A percentile compares a stretch with the other conserved stretches of the same genome.
These are phyloP conservation scores for Rossbeevera mucosa DNA, from an alignment of 768 basidiomycete genomes.

Conservation along the genomic window DNA sequence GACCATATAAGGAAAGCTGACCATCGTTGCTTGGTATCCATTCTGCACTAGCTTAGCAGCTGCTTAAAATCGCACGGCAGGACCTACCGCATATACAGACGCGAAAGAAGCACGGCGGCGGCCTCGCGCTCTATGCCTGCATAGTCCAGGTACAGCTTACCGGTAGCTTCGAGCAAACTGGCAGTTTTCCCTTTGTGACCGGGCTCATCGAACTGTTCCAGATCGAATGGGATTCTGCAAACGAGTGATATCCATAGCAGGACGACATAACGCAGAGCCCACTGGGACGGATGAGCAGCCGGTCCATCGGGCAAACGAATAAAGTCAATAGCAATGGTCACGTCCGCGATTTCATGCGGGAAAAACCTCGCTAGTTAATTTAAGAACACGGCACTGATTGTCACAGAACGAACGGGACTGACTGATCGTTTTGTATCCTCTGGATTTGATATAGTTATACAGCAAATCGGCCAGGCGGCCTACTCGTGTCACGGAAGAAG, in stretches of 20 bases:
- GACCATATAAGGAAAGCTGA: slow-evolving; percentile 51
- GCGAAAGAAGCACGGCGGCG: slow-evolving; percentile 75
- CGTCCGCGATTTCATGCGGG: slow-evolving; percentile 84
- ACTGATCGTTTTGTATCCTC: slow-evolving; percentile 92
- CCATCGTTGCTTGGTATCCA: slow-evolving; percentile 52
- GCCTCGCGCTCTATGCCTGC: slow-evolving; percentile 85
- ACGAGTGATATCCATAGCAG: slow-evolving; percentile 94
- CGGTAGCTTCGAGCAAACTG: slow-evolving; percentile 50
- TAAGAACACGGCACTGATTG: slow-evolving; percentile 13
- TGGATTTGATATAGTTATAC: slow-evolving; percentile 79
- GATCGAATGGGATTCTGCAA: slow-evolving; percentile 89
- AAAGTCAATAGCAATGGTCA: slow-evolving; percentile 69
- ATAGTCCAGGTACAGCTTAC: slow-evolving; percentile 51
- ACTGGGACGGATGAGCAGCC: slow-evolving; percentile 44
- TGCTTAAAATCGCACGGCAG: neutral
- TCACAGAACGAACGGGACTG: slow-evolving; percentile 26
- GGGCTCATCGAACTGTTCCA: slow-evolving; percentile 76
- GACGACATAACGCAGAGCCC: slow-evolving; percentile 80
- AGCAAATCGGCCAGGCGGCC: slow-evolving; percentile 56
- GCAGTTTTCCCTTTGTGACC: slow-evolving; percentile 53
- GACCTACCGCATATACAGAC: slow-evolving; percentile 72
- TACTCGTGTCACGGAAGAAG: slow-evolving; percentile 38
- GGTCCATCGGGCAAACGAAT: slow-evolving; percentile 47
- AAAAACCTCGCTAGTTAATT: slow-evolving; percentile 75
- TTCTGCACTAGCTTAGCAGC: slow-evolving; percentile 35